phyloP scores from a whole-genome alignment of 305 asterid species.

The Fraxinus floribunda region DNA sequence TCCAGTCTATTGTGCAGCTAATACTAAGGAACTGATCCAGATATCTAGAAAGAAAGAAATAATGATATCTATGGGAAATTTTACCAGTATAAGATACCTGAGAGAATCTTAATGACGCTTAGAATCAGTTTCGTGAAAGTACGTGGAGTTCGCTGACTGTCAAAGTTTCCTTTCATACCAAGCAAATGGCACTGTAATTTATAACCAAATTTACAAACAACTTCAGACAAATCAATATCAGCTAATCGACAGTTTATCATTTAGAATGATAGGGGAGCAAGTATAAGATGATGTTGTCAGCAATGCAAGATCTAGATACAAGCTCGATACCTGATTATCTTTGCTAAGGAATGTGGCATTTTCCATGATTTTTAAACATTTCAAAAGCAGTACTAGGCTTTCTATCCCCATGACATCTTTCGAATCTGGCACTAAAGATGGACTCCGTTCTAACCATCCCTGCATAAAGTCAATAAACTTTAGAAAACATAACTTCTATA shows the following conservation, averaged over 20 bases:
- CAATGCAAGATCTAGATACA: slow-evolving; percentile 12
- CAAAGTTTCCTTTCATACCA: slow-evolving; percentile 71
- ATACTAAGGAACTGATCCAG: not conserved
- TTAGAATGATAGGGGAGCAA: not conserved
- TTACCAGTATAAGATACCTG: slow-evolving; percentile 51
- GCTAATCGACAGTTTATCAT: not conserved
- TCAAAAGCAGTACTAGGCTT: slow-evolving; percentile 74
- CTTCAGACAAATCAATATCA: slow-evolving; percentile 6
- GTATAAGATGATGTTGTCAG: slow-evolving; percentile 5
- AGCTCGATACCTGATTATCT: slow-evolving; percentile 72
- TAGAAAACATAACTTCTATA: slow-evolving; percentile 15
- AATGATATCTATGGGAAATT: not conserved
- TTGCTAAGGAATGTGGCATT: slow-evolving; percentile 85
- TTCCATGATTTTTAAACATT: slow-evolving; percentile 94
- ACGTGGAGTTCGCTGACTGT: slow-evolving; percentile 64
- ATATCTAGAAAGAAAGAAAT: not conserved
- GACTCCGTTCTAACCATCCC: slow-evolving; percentile 70
- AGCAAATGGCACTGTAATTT: slow-evolving; percentile 82
- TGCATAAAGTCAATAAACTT: slow-evolving; percentile 36
- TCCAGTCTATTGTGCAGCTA: not conserved
- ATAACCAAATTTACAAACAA: slow-evolving; percentile 18
- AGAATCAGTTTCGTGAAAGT: slow-evolving; percentile 75
- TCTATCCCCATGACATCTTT: slow-evolving; percentile 55
- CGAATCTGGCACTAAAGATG: slow-evolving; percentile 38
- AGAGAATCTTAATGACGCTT: slow-evolving; percentile 73